Base-by-base conservation (phyloP, 2,329 filamentous ascomycete species). In the Fusarium sp. region DNA sequence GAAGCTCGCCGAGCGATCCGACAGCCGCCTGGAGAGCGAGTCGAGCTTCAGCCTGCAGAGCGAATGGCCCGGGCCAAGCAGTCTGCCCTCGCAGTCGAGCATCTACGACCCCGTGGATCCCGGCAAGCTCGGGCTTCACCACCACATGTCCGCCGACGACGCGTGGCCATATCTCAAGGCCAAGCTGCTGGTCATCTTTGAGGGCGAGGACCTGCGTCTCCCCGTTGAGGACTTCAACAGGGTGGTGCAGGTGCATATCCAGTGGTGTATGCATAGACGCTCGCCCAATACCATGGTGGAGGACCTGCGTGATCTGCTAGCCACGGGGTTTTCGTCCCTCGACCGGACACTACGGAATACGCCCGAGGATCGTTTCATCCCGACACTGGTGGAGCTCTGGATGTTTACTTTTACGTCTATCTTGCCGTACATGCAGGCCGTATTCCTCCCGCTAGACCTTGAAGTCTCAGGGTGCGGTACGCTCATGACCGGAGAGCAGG, bases 351-450 rank as follows among this genome's bases (percentile, higher is more conserved):
- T 98, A 20, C 90, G 92, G 59, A 90, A 91, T 54, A 92, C 95
- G 1, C 89, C 94, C 0, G 96, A 98, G 79, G 95, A 98, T 70
- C 90, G 93, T 37, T 89, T 98, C n/a, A 95, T 98, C 24, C 94
- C 95, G 0, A 92, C 95, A 65, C 87, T 99, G 1, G 96, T 98
- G 3, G 95, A 98, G 80, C 92, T 98, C 80, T 99, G 97, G 97
- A 90, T 97, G 68, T 92, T 97, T 56, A 95, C 97, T 0, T 98
- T 98, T 79, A 96, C 95, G 4, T 93, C 91, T 8, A 94, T 98
- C 41, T 84, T 98, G 6, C 97, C 97, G 0, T 98, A 98, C 80
- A 92, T 99, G 78, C 96, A 98, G 84, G 95, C 96, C 1, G 95
- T 98, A 1, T 98, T 99, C 80, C 86, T 99, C 2, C 97, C 95